These are phyloP conservation scores for Aspergillus ellipticus DNA, from an alignment of 495 filamentous ascomycete genomes.

Conservation along the genomic window DNA sequence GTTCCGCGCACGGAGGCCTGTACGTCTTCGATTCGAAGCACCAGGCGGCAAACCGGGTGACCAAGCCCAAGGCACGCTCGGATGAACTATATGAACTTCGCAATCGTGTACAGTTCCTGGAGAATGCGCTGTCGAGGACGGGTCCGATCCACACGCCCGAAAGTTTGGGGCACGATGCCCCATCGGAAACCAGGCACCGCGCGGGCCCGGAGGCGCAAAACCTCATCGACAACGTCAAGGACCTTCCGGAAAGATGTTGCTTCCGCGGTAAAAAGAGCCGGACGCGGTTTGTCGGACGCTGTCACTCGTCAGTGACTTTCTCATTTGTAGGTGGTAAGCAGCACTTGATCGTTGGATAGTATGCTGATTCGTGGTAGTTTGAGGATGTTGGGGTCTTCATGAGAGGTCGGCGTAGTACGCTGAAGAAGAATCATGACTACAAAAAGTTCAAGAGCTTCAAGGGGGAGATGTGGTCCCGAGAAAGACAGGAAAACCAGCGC, in stretches of 20 bases:
- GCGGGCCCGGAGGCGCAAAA: constrained; percentile 20
- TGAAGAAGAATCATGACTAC: constrained; percentile 28
- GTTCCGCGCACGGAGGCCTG: constrained; percentile 23
- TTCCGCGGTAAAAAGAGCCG: constrained; percentile 49
- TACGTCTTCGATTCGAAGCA: constrained; percentile 41
- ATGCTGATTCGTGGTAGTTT: constrained; percentile 35
- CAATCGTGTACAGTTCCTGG: constrained; percentile 27
- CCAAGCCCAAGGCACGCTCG: constrained; percentile 23
- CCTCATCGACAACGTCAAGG: constrained; percentile 30
- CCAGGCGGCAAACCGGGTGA: constrained; percentile 24
- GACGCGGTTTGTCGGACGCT: constrained; percentile 48
- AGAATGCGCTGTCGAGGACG: constrained; percentile 26
- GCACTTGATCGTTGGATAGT: neutral
- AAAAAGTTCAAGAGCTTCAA: constrained; percentile 32
- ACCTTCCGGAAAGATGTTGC: constrained; percentile 24
- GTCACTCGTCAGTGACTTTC: constrained; percentile 41
- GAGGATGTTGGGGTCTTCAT: constrained; percentile 44
- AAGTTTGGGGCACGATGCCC: constrained; percentile 21
- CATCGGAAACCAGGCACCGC: constrained; percentile 19
- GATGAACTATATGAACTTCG: constrained; percentile 37
- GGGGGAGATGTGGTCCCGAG: constrained; percentile 28
- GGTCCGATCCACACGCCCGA: constrained; percentile 26
- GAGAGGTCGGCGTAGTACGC: constrained; percentile 30
- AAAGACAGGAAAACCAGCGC: constrained; percentile 32
- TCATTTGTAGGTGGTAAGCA: constrained; percentile 39